phyloP scores from a whole-genome alignment of 129 eudicot species.

The Scalesia atractyloides region DNA sequence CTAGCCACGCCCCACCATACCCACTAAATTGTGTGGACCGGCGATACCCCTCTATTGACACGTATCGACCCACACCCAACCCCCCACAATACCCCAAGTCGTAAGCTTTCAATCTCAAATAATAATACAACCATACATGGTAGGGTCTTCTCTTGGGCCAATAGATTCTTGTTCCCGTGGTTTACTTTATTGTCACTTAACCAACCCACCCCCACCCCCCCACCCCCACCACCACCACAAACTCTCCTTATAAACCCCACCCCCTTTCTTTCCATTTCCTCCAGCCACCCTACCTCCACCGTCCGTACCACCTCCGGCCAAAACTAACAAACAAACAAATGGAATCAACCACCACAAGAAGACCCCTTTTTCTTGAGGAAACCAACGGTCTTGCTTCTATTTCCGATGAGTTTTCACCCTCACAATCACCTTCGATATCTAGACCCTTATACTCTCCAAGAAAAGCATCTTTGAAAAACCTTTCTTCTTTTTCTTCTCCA shows the following conservation, averaged over 20 bases:
- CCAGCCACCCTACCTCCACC: conserved; percentile 31
- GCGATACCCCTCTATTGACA: no score
- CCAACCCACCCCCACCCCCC: background rate
- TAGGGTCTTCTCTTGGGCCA: conserved; percentile 33
- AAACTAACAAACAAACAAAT: background rate
- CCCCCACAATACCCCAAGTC: no score
- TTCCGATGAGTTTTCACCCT: conserved; percentile 14
- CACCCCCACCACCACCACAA: background rate
- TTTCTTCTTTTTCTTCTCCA: conserved; percentile 34
- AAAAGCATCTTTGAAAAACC: conserved; percentile 39
- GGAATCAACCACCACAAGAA: conserved; percentile 42
- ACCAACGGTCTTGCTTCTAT: conserved; percentile 50
- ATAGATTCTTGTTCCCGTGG: conserved; percentile 45
- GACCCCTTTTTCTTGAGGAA: conserved; percentile 50
- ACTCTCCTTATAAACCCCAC: conserved; percentile 38
- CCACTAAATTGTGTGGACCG: no score
- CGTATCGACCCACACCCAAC: no score
- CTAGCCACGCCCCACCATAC: no score
- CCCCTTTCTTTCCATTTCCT: conserved; percentile 19
- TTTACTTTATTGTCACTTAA: conserved; percentile 21
- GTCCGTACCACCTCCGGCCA: background rate
- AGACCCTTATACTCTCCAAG: conserved; percentile 48
- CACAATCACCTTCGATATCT: conserved; percentile 32
- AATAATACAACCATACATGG: background rate
- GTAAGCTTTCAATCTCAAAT: no score